Base-by-base conservation (phyloP, 192 early-diverging fungal species). In the Phlyctochytrium arcticum region DNA sequence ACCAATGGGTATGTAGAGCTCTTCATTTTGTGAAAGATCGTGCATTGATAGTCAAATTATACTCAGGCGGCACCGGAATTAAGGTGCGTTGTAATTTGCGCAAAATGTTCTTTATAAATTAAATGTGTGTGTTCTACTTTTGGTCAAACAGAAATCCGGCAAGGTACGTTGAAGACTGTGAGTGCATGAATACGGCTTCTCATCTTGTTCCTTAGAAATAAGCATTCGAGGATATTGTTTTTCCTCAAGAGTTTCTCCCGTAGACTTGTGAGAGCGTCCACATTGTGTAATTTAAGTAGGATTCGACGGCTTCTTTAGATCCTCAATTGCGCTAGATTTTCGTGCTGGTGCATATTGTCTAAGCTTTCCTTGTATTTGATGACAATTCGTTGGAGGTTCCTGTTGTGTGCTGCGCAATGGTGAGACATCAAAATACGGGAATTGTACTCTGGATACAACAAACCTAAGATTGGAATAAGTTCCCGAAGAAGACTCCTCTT, bases 401-500 rank as follows among this genome's bases (percentile, higher is more conserved):
- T 29, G 44, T 67, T 67, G 23, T 60, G 29, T 17, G 36, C 65
- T 67, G n/a, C 4, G 19, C 23, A 12, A 21, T 62, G 1, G 60
- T n/a, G 0, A 42, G 19, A 19, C 17, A 12, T 17, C 19, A 39
- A 42, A 29, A 17, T n/a, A 17, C 34, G 21, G 1, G 12, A 46
- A 42, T 17, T 7, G 30, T 24, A 17, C 24, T 17, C 3, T 9
- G 19, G 27, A 60, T 27, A 57, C 48, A 33, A 60, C 29, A 36
- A 54, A 64, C 89, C 80, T 24, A 93, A 76, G 1, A 89, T 72
- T 0, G 85, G 87, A 30, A 94, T 61, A 15, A 91, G 67, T 44
- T 86, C 82, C 35, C 72, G 68, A 4, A 94, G 48, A 7, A 92
- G 59, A 35, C 79, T 77, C 7, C 84, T 84, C 48, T 94, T 94